Base-by-base conservation (phyloP, 179 eudicot genomes). In the Pouteria campechiana region DNA sequence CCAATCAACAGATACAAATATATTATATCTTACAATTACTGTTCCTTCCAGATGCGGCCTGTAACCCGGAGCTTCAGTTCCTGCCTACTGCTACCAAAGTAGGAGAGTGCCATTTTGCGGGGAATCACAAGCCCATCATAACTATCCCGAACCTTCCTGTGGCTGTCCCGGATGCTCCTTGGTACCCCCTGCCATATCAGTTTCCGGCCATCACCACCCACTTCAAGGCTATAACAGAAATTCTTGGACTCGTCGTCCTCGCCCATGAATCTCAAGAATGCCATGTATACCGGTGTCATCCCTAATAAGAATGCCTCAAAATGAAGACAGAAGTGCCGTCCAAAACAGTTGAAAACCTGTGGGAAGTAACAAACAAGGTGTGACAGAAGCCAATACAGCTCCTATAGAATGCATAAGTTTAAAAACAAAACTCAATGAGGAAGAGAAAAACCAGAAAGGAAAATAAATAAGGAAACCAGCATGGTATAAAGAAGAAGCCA, bases 321-420 rank as follows among this genome's bases (percentile, higher is more conserved):
- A 36, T 73, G 79, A 31, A 73, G 41, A 49, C 74, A 68, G 56
- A 73, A 73, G 8, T 60, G 67, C 37, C 59, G 56, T 31, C 74
- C 71, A 8, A 64, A 73, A 52, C 74, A 73, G 53, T 73, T 57
- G 50, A 73, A 73, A 8, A 73, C 72, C 79, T 73, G n/a, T n/a
- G n/a, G n/a, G n/a, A n/a, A n/a, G n/a, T n/a, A n/a, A n/a, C n/a
- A n/a, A n/a, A n/a, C n/a, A n/a, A n/a, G n/a, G n/a, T n/a, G n/a
- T n/a, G n/a, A n/a, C n/a, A n/a, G n/a, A n/a, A n/a, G n/a, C n/a
- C n/a, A n/a, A n/a, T n/a, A n/a, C n/a, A n/a, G n/a, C n/a, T n/a
- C n/a, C n/a, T n/a, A n/a, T n/a, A n/a, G n/a, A n/a, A n/a, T n/a
- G n/a, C n/a, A n/a, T n/a, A n/a, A n/a, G n/a, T n/a, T n/a, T n/a